Base-by-base conservation (phyloP, 768 basidiomycete genomes). In the Floccularia luteovirens region DNA sequence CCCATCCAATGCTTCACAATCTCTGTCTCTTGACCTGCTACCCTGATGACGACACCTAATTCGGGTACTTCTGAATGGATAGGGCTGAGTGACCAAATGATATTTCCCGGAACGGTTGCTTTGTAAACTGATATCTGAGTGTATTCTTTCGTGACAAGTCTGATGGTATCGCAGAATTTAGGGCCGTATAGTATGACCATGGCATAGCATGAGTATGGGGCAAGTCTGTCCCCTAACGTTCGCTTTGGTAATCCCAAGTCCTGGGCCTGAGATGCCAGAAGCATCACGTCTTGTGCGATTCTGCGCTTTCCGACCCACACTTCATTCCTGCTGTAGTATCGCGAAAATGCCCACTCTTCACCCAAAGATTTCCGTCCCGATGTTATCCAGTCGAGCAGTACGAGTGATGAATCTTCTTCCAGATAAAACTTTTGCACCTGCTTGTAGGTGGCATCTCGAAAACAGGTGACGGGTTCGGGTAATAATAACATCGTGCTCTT, bases 391-490 rank as follows among this genome's bases (percentile, higher is more conserved):
- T 97, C 94, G 12, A 98, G 72, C 1, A 93, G 59, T 30, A 89
- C 70, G 5, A 82, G 63, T 10, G 84, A 87, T 6, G 82, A 72
- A 31, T 67, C 68, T 7, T 51, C 51, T 6, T 69, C 69, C 24
- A 96, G 69, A 40, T 67, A 62, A 60, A 97, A 91, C 30, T 69
- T 79, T 66, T 98, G 94, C 2, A 67, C 62, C 56, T 97, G 93
- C 43, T 74, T 72, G 61, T 98, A 98, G 0, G 74, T 75, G 5
- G 94, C 88, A 16, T 71, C 67, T 20, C 76, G 75, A 64, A 94
- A 98, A 59, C 92, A 96, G 16, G 92, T 90, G 35, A 96, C 89
- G 17, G 92, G 90, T 52, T 94, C 87, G 1, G 92, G 93, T 21
- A 98, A 76, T 35, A 96, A 71, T 52, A 92, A 77, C 36, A 97